phyloP scores from a whole-genome alignment of 257 asterid genomes.

The Cruciata laevipes region DNA sequence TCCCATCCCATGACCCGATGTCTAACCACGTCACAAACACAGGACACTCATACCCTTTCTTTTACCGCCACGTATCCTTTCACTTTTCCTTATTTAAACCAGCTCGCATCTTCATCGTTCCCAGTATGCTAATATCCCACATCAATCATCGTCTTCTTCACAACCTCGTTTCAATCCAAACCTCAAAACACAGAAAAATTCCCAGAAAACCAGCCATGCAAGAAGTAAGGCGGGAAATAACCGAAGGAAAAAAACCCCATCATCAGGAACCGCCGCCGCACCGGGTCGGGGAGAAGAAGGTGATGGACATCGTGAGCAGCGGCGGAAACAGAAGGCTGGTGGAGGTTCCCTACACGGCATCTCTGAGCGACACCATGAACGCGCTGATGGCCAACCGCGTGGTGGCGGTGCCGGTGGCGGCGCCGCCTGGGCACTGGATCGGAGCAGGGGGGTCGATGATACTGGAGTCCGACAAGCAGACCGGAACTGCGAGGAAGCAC shows the following conservation, averaged over 20 bases:
- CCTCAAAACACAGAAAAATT: not conserved
- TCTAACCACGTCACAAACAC: constrained; percentile 12
- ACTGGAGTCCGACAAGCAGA: constrained; percentile 73
- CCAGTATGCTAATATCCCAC: not conserved
- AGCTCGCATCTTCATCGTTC: not conserved
- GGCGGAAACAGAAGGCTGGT: constrained; percentile 48
- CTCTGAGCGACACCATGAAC: constrained; percentile 72
- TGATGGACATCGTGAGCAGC: constrained; percentile 41
- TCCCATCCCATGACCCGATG: not conserved
- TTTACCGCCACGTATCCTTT: constrained; percentile 13
- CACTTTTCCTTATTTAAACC: not conserved
- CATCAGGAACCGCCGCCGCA: constrained; percentile 10
- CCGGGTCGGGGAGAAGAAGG: constrained; percentile 46
- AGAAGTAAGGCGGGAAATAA: constrained; percentile 4
- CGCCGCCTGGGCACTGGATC: constrained; percentile 99
- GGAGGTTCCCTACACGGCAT: constrained; percentile 89
- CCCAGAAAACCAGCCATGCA: constrained; percentile 6
- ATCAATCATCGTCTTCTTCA: not conserved
- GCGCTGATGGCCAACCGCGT: constrained; percentile 57
- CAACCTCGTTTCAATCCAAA: not conserved
- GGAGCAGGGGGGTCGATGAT: constrained; percentile 99
- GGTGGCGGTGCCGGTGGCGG: constrained; percentile 81
- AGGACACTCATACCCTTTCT: constrained; percentile 13
- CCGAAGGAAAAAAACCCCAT: not conserved
- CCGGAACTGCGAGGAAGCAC: constrained; percentile 86